Evolutionary conservation across 768 basidiomycete genomes (phyloP).

Genomic region (Serendipita sp.): DNA sequence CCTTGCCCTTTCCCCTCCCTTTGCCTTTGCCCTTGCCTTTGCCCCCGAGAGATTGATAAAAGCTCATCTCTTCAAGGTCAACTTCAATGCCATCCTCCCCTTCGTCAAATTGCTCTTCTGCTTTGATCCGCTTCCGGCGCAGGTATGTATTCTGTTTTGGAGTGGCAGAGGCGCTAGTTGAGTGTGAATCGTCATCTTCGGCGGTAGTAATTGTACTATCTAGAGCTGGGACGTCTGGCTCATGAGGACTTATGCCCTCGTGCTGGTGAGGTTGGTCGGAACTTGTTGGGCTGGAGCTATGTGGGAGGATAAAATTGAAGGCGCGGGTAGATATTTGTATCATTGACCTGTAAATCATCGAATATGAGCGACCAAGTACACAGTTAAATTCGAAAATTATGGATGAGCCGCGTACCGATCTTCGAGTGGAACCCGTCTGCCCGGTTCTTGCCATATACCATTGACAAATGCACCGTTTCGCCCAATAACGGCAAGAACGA

Average conservation of each 20-base stretch:
- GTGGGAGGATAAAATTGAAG: conserved; percentile 92
- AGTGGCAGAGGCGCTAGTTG: not conserved
- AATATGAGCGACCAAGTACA: not conserved
- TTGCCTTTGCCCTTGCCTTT: not conserved
- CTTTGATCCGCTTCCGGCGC: not conserved
- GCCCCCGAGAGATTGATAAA: not conserved
- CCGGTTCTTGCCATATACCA: conserved; percentile 85
- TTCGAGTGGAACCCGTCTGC: conserved; percentile 67
- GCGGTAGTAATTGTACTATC: conserved; percentile 8
- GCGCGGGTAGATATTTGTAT: conserved; percentile 95
- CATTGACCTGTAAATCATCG: conserved; percentile 47
- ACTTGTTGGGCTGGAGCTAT: conserved; percentile 42
- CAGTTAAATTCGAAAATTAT: not conserved
- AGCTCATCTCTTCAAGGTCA: conserved; percentile 4
- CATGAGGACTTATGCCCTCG: not conserved
- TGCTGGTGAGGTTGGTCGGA: not conserved
- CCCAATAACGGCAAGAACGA: conserved; percentile 82
- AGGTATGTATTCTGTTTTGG: not conserved
- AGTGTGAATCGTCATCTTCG: conserved; percentile 10
- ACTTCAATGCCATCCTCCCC: not conserved
- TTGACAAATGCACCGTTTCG: conserved; percentile 98
- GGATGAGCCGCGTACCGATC: conserved; percentile 42
- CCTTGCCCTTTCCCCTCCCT: not conserved
- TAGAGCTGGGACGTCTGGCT: not conserved
- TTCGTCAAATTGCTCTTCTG: not conserved